phyloP scores from a whole-genome alignment of 2,329 filamentous ascomycete genomes.

The Amesomyces nigricolor region DNA sequence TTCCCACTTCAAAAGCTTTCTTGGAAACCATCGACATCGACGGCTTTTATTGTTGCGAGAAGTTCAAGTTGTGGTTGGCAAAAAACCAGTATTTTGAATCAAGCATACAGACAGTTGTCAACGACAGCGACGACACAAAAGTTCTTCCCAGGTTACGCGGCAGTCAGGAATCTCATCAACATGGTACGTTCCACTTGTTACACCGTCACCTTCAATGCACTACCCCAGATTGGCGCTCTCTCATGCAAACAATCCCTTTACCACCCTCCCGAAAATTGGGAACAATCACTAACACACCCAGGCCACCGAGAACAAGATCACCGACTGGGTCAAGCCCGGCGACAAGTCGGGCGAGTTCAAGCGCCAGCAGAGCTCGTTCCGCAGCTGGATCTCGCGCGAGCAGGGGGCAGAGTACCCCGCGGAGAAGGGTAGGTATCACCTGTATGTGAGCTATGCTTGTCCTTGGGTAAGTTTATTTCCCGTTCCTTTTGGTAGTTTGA shows the following conservation, averaged over 20 bases:
- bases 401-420: constrained; percentile 69
- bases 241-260: background rate
- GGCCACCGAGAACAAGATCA: constrained; percentile 49
- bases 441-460: constrained; percentile 92
- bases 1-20: background rate
- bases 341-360: constrained; percentile 91
- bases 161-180: background rate
- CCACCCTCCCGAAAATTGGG: too few species aligned
- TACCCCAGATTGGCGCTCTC: background rate
- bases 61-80: background rate
- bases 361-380: constrained; percentile 75
- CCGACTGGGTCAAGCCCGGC: constrained; percentile 73
- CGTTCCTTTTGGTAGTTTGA: background rate
- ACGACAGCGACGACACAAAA: background rate
- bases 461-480: constrained; percentile 60
- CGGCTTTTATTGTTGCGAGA: background rate
- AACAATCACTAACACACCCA: background rate
- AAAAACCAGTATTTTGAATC: too few species aligned
- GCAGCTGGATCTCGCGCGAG: constrained; percentile 70
- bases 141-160: background rate
- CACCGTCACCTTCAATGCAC: background rate
- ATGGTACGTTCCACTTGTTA: background rate
- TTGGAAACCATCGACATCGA: background rate
- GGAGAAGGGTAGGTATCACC: constrained; percentile 86
- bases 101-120: too few species aligned